Evolutionary conservation across 768 basidiomycete species (phyloP), one percentile per base, ranked within the genome.

Genomic region (Pisolithus tinctorius): DNA sequence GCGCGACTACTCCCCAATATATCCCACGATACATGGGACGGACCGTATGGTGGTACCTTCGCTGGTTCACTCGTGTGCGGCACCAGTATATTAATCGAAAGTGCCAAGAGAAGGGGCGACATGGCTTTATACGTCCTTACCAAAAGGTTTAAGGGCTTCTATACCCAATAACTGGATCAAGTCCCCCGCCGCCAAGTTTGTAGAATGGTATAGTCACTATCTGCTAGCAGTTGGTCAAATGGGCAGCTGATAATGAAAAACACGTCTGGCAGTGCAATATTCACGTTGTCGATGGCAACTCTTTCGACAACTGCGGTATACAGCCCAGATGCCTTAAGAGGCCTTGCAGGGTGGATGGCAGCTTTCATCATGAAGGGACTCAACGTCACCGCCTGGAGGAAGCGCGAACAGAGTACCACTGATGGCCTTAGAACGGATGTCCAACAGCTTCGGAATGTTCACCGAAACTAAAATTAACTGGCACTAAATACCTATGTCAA

Each of bases 11-110:
- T 90, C 37, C 86, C 85, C 0, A 69, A 63, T 36, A 72, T 91
- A 45, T 84, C 88, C 14, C 86, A 91, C 56, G 78, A 91, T 51
- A 79, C 85, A 53, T 88, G 85, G 80, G 88, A 91, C 60, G 86
- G 88, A 0, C 84, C 88, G 1, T 76, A 73, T 51, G 88, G 88
- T 1, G 78, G 83, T 53, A 67, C 84, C 29, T 66, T 89, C 53
- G 76, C 72, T 4, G 88, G 84, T 20, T 85, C 83, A 53, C 63
- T 91, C 40, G 67, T 76, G 16, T 90, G 88, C 54, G 88, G 88
- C 4, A 71, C 75, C 50, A 88, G 86, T 49, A 88, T 91, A 40
- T 88, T 82, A 80, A 76, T 90, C 26, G 88, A 91, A 61, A 81
- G 83, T 53, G 82, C 81, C 2, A 71, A 72, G 49, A 69, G 88